Evolutionary conservation across 345 rosid genomes (phyloP), one percentile per base, ranked within the genome.

Genomic region (Schrenkiella parvula): DNA sequence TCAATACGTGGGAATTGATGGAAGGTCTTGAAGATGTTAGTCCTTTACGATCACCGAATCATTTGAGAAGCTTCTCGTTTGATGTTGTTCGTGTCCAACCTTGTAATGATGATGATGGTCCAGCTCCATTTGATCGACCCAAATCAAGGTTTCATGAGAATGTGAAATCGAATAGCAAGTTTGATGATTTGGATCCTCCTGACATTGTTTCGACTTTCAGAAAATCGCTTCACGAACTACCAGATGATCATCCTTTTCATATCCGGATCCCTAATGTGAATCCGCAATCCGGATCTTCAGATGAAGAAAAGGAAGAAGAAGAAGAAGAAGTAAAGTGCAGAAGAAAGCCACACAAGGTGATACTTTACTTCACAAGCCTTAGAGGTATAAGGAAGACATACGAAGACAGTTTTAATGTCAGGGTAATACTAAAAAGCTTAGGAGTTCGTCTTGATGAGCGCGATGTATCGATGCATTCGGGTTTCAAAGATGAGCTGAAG

Each of bases 1-100:
- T 91, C 77, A 91, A 93, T 55, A 57, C 92, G 0, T 93, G 98
- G 97, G 97, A 93, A 41, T 46, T 93, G 62, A 91, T 91, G 98
- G 98, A 76, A 48, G 98, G 97, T 15, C 92, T 91, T 38, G 95
- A 93, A 68, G 98, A 90, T 74, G 32, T 56, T 37, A 70, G 75
- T 21, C 75, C 80, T 46, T 44, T 54, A 28, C 74, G 79, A 12
- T 66, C 83, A 19, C 83, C 86, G 5, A 76, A 61, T 61, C 92
- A 81, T 58, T 23, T 79, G 13, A 86, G 87, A 21, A 93, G 97
- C 73, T 91, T 91, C 75, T 91, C 97, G 1, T 93, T 89, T 58
- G 93, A 85, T 79, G 38, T 83, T 60, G 46, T 48, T 12, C 71
- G 77, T 25, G 64, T 48, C 61, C 75, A 78, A 11, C 73, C 68